Evolutionary conservation across 495 filamentous ascomycete species (phyloP), one percentile per base, ranked within the genome.

Genomic region (Hypoxylon intermedium): DNA sequence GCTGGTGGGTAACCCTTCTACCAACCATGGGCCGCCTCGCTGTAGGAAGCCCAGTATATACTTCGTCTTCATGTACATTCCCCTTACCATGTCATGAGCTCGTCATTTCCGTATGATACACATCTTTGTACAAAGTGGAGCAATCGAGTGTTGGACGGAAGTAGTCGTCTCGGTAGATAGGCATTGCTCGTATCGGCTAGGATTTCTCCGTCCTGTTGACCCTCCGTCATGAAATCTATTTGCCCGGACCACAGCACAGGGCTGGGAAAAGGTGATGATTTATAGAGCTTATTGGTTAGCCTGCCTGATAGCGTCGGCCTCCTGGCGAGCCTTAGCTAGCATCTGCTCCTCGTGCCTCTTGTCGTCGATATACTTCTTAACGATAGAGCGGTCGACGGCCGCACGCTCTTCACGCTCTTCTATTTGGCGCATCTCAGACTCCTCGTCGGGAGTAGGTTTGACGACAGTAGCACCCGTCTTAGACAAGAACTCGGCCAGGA

Each of bases 391-490:
- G 74, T 91, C 88, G 53, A 77, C 63, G 20, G 77, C 74, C 31
- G 78, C 79, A 48, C 72, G 74, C 60, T 74, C 75, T 34, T 73
- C 67, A 63, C 87, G 76, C 53, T 85, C 83, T 54, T 85, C 83
- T 36, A 90, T 67, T 56, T 87, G 80, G 55, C 73, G 65, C 60
- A 89, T 51, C 71, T 89, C 77, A 12, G 67, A 72, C 66, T 80
- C 64, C 57, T 96, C 90, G 60, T 84, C 81, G 7, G 80, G 70
- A 5, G 84, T 84, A 18, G 87, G 75, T 18, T 77, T 57, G 2
- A 96, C 72, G 16, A 75, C 75, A 43, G 78, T 74, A 7, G 90
- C 92, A 3, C 83, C 83, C 0, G 91, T 97, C 67, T 87, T 74
- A 16, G 77, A 72, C 53, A 92, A 67, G 21, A 98, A 81, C 50